A percentile compares a stretch with the other conserved stretches of the same genome.
Conservation (phyloP, 192 early-diverging fungal genomes). For the Allomyces arbusculus region DNA sequence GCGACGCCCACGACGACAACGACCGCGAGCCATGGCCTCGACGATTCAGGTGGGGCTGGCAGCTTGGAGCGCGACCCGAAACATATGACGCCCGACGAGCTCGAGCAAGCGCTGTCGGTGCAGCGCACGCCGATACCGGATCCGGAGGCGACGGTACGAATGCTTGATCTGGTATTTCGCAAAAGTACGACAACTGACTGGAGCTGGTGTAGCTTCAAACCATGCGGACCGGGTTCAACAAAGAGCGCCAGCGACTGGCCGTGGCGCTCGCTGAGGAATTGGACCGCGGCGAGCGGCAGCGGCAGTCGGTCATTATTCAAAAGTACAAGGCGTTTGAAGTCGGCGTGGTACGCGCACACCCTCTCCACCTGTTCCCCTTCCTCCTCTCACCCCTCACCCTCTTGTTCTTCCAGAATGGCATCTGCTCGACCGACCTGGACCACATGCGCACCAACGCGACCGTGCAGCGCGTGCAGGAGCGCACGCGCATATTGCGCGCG, state of each 20-base stretch:
- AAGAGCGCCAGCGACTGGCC: neutral
- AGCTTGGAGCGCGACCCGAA: too few relatives aligned
- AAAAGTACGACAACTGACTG: too few relatives aligned
- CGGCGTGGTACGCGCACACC: neutral
- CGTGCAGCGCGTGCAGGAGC: conserved; percentile 7
- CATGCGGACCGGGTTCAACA: too few relatives aligned
- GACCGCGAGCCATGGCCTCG: too few relatives aligned
- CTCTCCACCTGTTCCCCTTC: too few relatives aligned
- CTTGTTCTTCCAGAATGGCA: neutral
- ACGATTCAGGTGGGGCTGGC: too few relatives aligned
- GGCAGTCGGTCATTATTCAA: neutral
- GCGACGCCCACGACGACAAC: too few relatives aligned
- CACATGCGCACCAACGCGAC: conserved; percentile 18
- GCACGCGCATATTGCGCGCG: conserved; percentile 6
- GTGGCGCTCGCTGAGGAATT: neutral
- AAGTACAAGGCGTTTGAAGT: neutral
- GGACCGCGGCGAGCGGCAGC: neutral
- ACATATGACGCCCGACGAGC: neutral
- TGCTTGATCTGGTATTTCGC: too few relatives aligned
- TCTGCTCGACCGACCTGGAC: conserved; percentile 11
- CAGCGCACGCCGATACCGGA: neutral
- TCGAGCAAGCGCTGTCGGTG: neutral
- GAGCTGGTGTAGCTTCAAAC: too few relatives aligned
- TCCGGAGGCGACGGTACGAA: too few relatives aligned
- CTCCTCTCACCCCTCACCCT: too few relatives aligned